phyloP scores from a whole-genome alignment of 2,329 filamentous ascomycete genomes.

The Botrytis cinerea region DNA sequence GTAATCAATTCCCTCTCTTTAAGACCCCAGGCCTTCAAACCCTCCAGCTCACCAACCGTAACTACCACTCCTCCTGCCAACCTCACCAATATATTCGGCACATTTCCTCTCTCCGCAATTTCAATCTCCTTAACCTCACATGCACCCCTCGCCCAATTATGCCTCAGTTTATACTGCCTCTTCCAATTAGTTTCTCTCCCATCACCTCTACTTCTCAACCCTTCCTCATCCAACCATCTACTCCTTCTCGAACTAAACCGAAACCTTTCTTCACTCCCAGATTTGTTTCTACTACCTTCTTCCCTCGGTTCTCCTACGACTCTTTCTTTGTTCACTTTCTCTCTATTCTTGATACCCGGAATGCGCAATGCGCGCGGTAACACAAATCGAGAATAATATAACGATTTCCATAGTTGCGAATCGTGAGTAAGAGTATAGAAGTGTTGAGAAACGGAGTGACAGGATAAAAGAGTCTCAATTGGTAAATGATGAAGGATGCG shows the following conservation, averaged over 20 bases:
- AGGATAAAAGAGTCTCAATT: conserved; percentile 64
- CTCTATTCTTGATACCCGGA: conserved; percentile 59
- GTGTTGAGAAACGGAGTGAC: conserved; percentile 69
- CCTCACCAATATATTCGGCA: conserved; percentile 69
- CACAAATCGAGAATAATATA: conserved; percentile 87
- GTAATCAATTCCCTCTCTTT: conserved; percentile 64
- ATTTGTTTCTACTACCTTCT: conserved; percentile 19
- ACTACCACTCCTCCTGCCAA: conserved; percentile 76
- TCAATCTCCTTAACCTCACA: conserved; percentile 76
- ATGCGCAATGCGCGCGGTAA: conserved; percentile 76
- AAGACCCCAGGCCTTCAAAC: conserved; percentile 77
- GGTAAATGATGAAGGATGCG: conserved; percentile 80
- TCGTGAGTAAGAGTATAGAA: conserved; percentile 74
- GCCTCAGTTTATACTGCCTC: conserved; percentile 79
- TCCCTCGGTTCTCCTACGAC: background rate
- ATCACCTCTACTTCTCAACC: conserved; percentile 35
- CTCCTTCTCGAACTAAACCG: conserved; percentile 48
- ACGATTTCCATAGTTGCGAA: conserved; percentile 85
- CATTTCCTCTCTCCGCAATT: conserved; percentile 43
- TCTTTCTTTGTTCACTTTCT: conserved; percentile 5
- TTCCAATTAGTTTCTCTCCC: conserved; percentile 71
- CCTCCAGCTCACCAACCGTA: conserved; percentile 68
- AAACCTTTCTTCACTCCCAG: conserved; percentile 27
- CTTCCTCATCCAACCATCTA: conserved; percentile 50
- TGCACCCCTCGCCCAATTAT: conserved; percentile 86